Evolutionary conservation across 257 asterid genomes (phyloP), one percentile per base, ranked within the genome.

Genomic region (Solanum habrochaites): DNA sequence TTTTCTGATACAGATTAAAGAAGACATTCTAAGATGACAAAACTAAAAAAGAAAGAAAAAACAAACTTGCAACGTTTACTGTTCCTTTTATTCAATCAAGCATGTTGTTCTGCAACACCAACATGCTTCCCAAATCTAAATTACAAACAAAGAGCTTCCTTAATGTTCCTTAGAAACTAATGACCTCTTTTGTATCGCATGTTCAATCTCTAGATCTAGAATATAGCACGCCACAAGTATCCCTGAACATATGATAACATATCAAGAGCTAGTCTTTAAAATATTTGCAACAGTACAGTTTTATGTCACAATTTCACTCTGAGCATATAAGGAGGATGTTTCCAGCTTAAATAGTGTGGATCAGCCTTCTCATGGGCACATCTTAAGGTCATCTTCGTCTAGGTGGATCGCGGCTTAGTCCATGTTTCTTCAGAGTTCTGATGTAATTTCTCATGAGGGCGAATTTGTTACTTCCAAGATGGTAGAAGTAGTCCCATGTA

Each of bases 401-500:
- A n/a, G 90, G 90, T 12, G 99, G 98, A 86, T 97, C 98, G 49
- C 98, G 94, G 87, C 94, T 93, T 16, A 94, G 93, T 77, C 99
- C 96, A 6, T 95, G 95, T 91, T 93, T 97, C 90, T 92, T 93
- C 60, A 97, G 92, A 42, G 94, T 94, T 90, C 7, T 89, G 87
- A 95, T 74, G 91, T 97, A 97, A 85, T 91, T 88, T 91, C 95
- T 94, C 97, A 94, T 95, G 85, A 94, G 93, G 67, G 94, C 27
- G 69, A 94, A 94, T 93, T 92, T 97, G 88, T 93, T 91, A 92
- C 91, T 90, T 43, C 99, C 98, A 39, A 97, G 98, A 86, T 93
- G 91, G 90, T 93, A 90, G 29, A 97, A 93, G 91, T 95, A 97
- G 62, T 94, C 98, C 99, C 98, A 97, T 7, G 99, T 95, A 86